phyloP scores from a whole-genome alignment of 441 rosid genomes.

The Aleurites moluccanus region DNA sequence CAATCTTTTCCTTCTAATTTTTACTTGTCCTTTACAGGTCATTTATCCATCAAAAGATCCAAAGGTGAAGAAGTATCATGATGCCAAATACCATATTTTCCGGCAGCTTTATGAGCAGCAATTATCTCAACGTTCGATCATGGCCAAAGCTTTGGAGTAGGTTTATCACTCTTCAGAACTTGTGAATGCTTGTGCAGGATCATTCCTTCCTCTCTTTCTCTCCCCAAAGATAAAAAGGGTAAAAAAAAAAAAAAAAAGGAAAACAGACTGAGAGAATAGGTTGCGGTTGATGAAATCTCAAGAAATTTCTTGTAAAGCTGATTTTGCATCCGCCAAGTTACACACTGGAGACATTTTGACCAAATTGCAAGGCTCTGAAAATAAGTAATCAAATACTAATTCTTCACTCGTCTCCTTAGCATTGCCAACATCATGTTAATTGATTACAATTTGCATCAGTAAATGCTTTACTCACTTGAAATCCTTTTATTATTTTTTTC shows the following conservation, averaged over 20 bases:
- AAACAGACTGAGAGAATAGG: background rate
- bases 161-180: background rate
- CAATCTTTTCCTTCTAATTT: background rate
- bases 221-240: background rate
- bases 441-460: too few relatives aligned
- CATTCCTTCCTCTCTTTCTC: too few relatives aligned
- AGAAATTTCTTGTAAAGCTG: background rate
- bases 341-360: too few relatives aligned
- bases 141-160: constrained; percentile 63
- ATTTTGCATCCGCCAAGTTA: background rate
- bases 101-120: constrained; percentile 72
- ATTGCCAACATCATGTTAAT: too few relatives aligned
- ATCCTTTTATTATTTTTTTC: too few relatives aligned
- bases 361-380: too few relatives aligned
- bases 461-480: too few relatives aligned
- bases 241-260: too few relatives aligned
- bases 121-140: constrained; percentile 62
- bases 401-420: too few relatives aligned
- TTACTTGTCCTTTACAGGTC: constrained; percentile 43
- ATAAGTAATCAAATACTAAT: too few relatives aligned
- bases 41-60: constrained; percentile 73
- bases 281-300: background rate
- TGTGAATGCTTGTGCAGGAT: background rate
- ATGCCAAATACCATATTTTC: constrained; percentile 77
- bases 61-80: constrained; percentile 83